Base-by-base conservation (phyloP, 2,329 filamentous ascomycete genomes). In the Clonostachys byssicola region DNA sequence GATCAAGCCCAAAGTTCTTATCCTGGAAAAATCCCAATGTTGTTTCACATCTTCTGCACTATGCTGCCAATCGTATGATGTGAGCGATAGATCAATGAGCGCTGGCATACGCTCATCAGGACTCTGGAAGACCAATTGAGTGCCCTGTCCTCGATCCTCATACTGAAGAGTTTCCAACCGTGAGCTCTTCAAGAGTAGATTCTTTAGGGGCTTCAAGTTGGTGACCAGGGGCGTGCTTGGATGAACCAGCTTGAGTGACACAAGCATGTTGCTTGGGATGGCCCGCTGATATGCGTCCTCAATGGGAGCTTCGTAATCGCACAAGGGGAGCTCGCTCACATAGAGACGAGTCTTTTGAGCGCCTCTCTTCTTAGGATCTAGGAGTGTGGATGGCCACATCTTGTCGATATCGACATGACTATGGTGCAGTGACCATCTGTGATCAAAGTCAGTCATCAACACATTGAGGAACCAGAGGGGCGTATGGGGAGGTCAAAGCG, bases 31-130 rank as follows among this genome's bases (percentile, higher is more conserved):
- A 53, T 75, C 65, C 73, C 74, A 78, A 48, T 77, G 71, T 16
- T 49, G 52, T 2, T 48, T 52, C 6, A 73, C 71, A 5, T 66
- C 65, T 4, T 63, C 57, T 0, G 53, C 43, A 2, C 57, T 58
- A 51, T 78, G 75, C 10, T 65, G 59, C 75, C 75, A 77, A 58
- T 77, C 69, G 51, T 78, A 78, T 2, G 70, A 74, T 43, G 65
- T 66, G 36, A 78, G 57, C 2, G 55, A 58, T 5, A 78, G 58
- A 8, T 71, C 64, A 17, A 53, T 54, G 6, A 78, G 54, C 0
- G 73, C 57, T 2, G 74, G 74, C 20, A 78, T 56, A 12, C 68
- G 61, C 47, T 77, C 73, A 16, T 55, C 58, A 0, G 50, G 50
- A 0, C 46, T 38, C 23, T 30, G 23, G 34, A 78, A 76, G 3